Percentiles rank a stretch among this genome's conserved stretches.
phyloP scores from a whole-genome alignment of 1,284 basidiomycete genomes.

The Pascua sp. region DNA sequence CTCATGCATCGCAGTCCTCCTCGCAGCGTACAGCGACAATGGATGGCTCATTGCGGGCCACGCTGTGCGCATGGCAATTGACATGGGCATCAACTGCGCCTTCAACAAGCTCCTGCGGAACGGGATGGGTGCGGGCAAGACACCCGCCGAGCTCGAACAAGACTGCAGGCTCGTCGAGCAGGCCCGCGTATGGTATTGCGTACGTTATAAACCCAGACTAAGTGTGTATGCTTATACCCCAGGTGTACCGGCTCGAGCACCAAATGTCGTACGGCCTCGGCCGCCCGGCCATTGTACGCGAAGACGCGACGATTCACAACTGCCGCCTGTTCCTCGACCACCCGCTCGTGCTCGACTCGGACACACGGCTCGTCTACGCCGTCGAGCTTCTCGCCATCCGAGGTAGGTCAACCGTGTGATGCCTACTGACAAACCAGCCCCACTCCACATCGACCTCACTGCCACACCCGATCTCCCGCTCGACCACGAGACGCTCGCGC shows the following conservation, averaged over 20 bases:
- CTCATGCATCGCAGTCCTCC: conserved; percentile 57
- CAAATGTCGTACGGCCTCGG: conserved; percentile 88
- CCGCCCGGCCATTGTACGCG: conserved; percentile 77
- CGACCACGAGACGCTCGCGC: conserved; percentile 22
- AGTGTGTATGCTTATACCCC: background rate
- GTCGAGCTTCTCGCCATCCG: conserved; percentile 39
- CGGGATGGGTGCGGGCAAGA: conserved; percentile 62
- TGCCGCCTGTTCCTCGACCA: conserved; percentile 71
- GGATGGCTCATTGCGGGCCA: conserved; percentile 80
- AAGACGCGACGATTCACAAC: conserved; percentile 76
- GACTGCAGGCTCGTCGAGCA: conserved; percentile 70
- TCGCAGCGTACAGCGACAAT: conserved; percentile 82
- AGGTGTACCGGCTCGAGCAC: conserved; percentile 76
- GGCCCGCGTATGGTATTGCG: conserved; percentile 76
- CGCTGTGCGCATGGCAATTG: conserved; percentile 83
- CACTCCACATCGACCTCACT: conserved; percentile 22
- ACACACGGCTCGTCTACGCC: conserved; percentile 82
- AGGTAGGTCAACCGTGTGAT: conserved; percentile 2
- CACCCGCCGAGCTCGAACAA: conserved; percentile 53
- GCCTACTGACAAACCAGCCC: conserved; percentile 8
- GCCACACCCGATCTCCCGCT: conserved; percentile 22
- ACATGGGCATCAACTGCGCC: conserved; percentile 76
- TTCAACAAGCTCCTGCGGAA: conserved; percentile 70
- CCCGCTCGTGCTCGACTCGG: conserved; percentile 79
- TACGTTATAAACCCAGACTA: conserved; percentile 6